Conservation (phyloP, 2,329 filamentous ascomycete genomes). For the Aspergillus ruber region DNA sequence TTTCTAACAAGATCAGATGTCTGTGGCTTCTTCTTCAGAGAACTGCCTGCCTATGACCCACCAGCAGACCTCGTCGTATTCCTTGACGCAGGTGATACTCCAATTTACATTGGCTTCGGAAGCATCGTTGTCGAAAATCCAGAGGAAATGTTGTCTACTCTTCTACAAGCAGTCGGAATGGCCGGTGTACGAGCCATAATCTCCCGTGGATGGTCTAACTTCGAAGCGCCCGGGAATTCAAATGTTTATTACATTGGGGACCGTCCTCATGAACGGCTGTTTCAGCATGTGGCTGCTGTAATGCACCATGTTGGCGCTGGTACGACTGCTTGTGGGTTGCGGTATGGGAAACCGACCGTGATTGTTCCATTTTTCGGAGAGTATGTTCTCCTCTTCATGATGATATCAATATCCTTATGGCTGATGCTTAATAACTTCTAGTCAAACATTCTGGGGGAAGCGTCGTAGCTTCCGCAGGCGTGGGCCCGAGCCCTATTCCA, state of each 20-base stretch:
- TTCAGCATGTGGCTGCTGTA: conserved; percentile 50
- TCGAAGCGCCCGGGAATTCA: conserved; percentile 26
- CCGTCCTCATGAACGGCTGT: conserved; percentile 55
- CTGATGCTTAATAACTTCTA: no score
- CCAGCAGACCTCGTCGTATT: conserved; percentile 38
- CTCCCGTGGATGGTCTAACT: conserved; percentile 50
- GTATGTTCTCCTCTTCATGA: no score
- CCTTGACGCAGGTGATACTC: conserved; percentile 41
- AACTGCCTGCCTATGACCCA: conserved; percentile 31
- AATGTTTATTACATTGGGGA: conserved; percentile 49
- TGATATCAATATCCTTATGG: no score
- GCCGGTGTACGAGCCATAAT: conserved; percentile 49
- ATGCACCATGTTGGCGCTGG: conserved; percentile 57
- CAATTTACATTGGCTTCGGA: conserved; percentile 53
- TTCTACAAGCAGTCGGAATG: conserved; percentile 42
- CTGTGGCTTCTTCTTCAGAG: conserved; percentile 44
- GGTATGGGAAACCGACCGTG: conserved; percentile 47
- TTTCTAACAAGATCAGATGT: conserved; percentile 21
- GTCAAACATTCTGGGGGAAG: conserved; percentile 50
- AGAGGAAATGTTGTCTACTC: conserved; percentile 35
- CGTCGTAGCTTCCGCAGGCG: conserved; percentile 46
- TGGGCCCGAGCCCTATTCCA: conserved; percentile 45
- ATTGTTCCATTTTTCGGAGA: conserved; percentile 56
- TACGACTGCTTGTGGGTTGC: conserved; percentile 51
- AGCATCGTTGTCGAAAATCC: conserved; percentile 51